These are phyloP conservation scores for Solidago caesia DNA, from an alignment of 129 eudicot species.

Conservation along the genomic window DNA sequence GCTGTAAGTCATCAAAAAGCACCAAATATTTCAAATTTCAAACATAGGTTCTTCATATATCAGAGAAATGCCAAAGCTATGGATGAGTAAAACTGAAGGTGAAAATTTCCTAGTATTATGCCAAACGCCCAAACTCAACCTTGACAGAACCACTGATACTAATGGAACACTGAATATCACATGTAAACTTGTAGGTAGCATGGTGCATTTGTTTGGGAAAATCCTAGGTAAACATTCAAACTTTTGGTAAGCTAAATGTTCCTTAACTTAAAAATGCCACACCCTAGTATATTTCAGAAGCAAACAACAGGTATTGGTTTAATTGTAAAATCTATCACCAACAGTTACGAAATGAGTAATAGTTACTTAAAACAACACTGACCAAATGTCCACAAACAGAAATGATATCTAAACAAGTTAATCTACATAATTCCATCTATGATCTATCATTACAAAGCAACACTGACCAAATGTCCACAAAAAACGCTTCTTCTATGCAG, in stretches of 20 bases:
- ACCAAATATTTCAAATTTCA: background rate
- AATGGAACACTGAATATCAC: background rate
- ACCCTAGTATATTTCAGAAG: conserved; percentile 5
- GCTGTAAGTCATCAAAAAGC: conserved; percentile 18
- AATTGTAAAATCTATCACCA: background rate
- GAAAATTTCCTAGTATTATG: background rate
- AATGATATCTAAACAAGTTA: background rate
- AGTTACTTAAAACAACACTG: background rate
- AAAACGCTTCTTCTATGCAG: too few relatives aligned
- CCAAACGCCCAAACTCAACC: conserved; percentile 2
- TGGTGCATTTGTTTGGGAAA: too few relatives aligned
- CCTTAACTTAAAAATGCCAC: conserved; percentile 4
- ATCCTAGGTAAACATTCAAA: conserved; percentile 4
- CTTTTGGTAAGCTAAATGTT: background rate
- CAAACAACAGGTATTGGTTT: background rate
- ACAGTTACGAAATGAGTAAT: background rate
- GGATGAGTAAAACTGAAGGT: background rate
- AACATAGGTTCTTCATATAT: background rate
- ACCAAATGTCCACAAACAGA: too few relatives aligned
- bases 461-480: background rate
- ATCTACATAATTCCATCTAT: conserved; percentile 2
- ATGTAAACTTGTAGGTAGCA: conserved; percentile 3
- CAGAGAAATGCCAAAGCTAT: background rate
- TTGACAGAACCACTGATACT: conserved; percentile 6
- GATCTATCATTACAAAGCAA: too few relatives aligned